phyloP scores from a whole-genome alignment of 176 grass and related monocot species.

The Neostapfia colusana region DNA sequence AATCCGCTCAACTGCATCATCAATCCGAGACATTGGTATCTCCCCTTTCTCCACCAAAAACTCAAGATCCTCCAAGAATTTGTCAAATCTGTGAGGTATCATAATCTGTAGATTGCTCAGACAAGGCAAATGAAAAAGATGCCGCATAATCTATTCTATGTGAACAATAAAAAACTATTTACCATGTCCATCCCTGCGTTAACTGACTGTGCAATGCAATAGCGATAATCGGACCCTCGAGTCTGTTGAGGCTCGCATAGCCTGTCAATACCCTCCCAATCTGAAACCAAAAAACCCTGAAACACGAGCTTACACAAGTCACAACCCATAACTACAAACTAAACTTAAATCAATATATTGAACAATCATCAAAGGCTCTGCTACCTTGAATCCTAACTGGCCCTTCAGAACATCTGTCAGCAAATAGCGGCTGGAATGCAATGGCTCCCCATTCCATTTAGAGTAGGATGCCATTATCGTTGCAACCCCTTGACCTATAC shows the following conservation, averaged over 20 bases:
- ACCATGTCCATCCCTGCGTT: constrained; percentile 98
- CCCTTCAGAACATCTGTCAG: constrained; percentile 87
- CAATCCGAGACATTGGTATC: constrained; percentile 67
- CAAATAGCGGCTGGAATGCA: constrained; percentile 63
- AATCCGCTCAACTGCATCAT: constrained; percentile 86
- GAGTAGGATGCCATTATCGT: constrained; percentile 91
- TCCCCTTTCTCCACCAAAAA: constrained; percentile 74
- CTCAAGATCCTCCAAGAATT: constrained; percentile 81
- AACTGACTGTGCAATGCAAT: constrained; percentile 73
- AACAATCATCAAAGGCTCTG: not conserved
- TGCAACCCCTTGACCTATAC: constrained; percentile 76
- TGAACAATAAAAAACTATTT: constrained; percentile 29
- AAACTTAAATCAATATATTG: too few relatives aligned
- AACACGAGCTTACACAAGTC: constrained; percentile 30
- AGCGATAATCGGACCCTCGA: constrained; percentile 75
- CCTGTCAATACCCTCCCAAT: constrained; percentile 95
- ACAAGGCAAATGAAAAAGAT: not conserved
- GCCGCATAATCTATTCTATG: too few relatives aligned
- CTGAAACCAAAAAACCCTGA: constrained; percentile 89
- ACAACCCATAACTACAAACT: not conserved
- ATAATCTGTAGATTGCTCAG: constrained; percentile 75
- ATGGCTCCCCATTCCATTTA: constrained; percentile 72
- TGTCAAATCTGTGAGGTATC: constrained; percentile 78
- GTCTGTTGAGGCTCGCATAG: constrained; percentile 60
- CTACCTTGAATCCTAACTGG: constrained; percentile 83